phyloP scores from a whole-genome alignment of 2,329 filamentous ascomycete genomes.

The Aspergillus alliaceus region DNA sequence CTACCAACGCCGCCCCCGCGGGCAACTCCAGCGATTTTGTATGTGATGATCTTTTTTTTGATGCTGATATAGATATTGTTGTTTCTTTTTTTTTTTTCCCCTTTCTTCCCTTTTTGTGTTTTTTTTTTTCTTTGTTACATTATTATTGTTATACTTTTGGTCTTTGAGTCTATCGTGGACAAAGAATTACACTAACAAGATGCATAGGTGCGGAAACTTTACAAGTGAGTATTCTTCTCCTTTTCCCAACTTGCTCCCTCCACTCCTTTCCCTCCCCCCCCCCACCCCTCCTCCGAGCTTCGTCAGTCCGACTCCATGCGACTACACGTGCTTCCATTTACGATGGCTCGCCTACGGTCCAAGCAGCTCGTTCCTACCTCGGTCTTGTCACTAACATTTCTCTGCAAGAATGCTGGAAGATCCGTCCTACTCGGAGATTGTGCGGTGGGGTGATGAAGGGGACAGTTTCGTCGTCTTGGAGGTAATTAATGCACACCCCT shows the following conservation, averaged over 20 bases:
- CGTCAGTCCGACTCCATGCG: neutral
- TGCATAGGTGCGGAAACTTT: slow-evolving; percentile 86
- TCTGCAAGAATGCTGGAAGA: slow-evolving; percentile 85
- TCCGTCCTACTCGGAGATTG: slow-evolving; percentile 85
- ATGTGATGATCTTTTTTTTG: slow-evolving; percentile 47
- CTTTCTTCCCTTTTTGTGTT: neutral
- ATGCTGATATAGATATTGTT: slow-evolving; percentile 5
- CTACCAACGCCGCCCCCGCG: slow-evolving; percentile 47
- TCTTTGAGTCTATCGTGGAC: neutral
- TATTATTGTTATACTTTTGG: too few species aligned
- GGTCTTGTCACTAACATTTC: neutral
- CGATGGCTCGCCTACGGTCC: neutral
- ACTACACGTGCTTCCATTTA: neutral
- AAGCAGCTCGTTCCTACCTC: neutral
- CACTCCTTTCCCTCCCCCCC: slow-evolving; percentile 7
- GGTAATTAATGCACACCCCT: slow-evolving; percentile 60
- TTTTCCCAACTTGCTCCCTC: too few species aligned
- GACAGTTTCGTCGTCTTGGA: slow-evolving; percentile 97
- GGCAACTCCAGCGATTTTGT: slow-evolving; percentile 97
- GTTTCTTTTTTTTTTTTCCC: slow-evolving; percentile 20
- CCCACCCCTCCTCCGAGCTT: slow-evolving; percentile 2
- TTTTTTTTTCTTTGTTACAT: neutral
- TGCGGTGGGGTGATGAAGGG: slow-evolving; percentile 91
- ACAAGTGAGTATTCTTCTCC: slow-evolving; percentile 69
- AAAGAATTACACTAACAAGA: neutral